phyloP scores from a whole-genome alignment of 2,329 filamentous ascomycete species.

The Beauveria rudraprayagi region DNA sequence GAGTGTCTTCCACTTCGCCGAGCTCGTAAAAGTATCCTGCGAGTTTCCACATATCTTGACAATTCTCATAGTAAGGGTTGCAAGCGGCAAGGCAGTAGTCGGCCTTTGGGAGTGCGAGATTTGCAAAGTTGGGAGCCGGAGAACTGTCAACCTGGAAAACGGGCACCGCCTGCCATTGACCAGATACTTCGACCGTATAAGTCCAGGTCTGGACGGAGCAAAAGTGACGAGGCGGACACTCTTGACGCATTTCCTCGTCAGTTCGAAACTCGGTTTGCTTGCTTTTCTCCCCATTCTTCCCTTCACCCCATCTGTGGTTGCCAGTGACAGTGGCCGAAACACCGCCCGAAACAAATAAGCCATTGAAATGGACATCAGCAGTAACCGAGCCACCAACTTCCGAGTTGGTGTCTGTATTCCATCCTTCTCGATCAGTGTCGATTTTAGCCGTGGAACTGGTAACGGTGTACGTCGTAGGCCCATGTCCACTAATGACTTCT shows the following conservation, averaged over 20 bases:
- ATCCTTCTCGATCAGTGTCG: not conserved
- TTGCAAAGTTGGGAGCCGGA: not conserved
- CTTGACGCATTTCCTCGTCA: not conserved
- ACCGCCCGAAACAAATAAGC: not conserved
- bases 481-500: not conserved
- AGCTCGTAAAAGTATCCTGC: not conserved
- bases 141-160: not conserved
- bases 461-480: not conserved
- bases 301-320: not conserved
- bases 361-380: not conserved
- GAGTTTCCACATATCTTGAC: not conserved
- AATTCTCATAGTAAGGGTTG: not conserved
- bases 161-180: not conserved
- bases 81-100: not conserved
- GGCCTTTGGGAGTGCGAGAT: not conserved
- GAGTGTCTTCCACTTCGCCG: not conserved
- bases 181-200: not conserved
- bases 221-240: not conserved
- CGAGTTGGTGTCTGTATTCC: not conserved
- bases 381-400: not conserved
- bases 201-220: not conserved
- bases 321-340: not conserved
- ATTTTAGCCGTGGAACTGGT: not conserved
- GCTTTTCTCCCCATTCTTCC: not conserved
- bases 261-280: not conserved